Percentiles rank a stretch among this genome's conserved stretches.
These are phyloP conservation scores for Pichia terricola DNA, from an alignment of 1,139 yeast genomes.

Conservation along the genomic window DNA sequence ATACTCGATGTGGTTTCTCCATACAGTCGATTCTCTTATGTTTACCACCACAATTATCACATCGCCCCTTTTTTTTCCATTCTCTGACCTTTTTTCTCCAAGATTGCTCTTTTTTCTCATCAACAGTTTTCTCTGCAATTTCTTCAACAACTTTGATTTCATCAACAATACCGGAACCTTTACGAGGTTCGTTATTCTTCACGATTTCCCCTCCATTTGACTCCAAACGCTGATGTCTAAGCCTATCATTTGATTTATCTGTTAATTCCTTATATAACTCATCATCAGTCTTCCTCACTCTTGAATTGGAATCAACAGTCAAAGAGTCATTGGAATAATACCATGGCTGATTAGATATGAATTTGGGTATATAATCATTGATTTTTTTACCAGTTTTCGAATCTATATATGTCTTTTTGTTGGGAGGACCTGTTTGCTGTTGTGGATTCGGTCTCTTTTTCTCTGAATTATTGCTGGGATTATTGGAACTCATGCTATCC, in stretches of 20 bases:
- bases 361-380: conserved; percentile 35
- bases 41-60: conserved; percentile 45
- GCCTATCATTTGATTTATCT: conserved; percentile 28
- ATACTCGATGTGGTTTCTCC: conserved; percentile 36
- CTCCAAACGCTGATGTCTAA: conserved; percentile 40
- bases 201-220: conserved; percentile 14
- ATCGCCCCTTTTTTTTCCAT: conserved; percentile 30
- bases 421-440: conserved; percentile 6
- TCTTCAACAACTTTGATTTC: conserved; percentile 17
- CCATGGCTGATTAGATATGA: conserved; percentile 46
- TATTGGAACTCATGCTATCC: not conserved
- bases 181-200: conserved; percentile 26
- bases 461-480: not conserved
- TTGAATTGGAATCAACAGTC: conserved; percentile 14
- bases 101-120: conserved; percentile 2
- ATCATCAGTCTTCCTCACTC: conserved; percentile 19
- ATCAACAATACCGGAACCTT: conserved; percentile 30
- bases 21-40: conserved; percentile 41
- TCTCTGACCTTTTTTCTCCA: conserved; percentile 16
- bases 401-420: conserved; percentile 14
- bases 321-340: conserved; percentile 26
- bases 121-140: conserved; percentile 2
- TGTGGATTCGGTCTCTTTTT: not conserved
- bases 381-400: conserved; percentile 25
- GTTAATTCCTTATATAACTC: conserved; percentile 16